Evolutionary conservation across 2,329 filamentous ascomycete genomes (phyloP).

Genomic region (Pleochaeta shiraiana): DNA sequence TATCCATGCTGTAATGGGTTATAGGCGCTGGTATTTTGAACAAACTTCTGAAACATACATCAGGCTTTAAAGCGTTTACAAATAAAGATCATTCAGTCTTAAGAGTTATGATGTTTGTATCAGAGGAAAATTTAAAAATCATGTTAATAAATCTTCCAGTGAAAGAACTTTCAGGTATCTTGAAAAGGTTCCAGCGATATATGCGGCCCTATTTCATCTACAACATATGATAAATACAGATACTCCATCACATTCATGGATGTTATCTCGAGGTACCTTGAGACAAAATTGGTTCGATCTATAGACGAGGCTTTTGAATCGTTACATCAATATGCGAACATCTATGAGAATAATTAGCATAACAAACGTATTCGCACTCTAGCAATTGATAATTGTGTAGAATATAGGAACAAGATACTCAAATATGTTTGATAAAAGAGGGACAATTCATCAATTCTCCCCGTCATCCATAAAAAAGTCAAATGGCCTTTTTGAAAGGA

Average conservation of each 20-base stretch:
- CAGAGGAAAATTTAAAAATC: background rate
- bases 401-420: background rate
- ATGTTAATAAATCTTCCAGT: background rate
- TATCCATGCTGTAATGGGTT: no score
- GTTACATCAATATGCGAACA: background rate
- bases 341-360: background rate
- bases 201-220: background rate
- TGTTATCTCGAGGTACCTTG: background rate
- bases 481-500: background rate
- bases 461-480: background rate
- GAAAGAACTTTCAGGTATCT: background rate
- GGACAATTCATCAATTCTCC: background rate
- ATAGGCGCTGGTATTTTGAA: no score
- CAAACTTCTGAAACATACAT: no score
- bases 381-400: background rate
- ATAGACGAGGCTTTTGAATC: background rate
- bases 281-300: background rate
- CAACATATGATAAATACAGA: background rate
- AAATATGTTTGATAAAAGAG: background rate
- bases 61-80: no score
- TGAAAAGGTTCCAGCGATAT: background rate
- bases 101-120: no score
- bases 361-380: background rate
- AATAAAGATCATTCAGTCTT: no score
- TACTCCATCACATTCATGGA: background rate